These are phyloP conservation scores for Pestalotiopsis sp. DNA, from an alignment of 2,329 filamentous ascomycete species.

Conservation along the genomic window DNA sequence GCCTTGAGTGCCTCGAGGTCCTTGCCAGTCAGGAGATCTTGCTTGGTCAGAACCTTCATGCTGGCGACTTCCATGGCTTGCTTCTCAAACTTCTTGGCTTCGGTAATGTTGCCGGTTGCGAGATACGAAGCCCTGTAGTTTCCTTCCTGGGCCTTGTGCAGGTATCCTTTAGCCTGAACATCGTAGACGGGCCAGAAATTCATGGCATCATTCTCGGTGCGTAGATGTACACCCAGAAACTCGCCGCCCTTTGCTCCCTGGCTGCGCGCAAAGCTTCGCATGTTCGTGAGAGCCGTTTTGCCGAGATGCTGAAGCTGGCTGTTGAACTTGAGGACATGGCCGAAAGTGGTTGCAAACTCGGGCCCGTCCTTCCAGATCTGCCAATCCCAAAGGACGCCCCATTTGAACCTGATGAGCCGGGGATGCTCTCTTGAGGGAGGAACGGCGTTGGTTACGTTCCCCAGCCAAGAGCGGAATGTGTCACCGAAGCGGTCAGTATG, in stretches of 20 bases:
- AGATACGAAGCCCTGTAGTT: constrained; percentile 44
- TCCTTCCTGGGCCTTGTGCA: constrained; percentile 34
- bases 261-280: constrained; percentile 33
- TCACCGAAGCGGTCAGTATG: constrained; percentile 42
- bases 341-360: constrained; percentile 48
- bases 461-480: constrained; percentile 36
- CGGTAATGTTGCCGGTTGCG: constrained; percentile 47
- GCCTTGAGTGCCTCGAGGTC: constrained; percentile 37
- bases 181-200: constrained; percentile 48
- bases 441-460: constrained; percentile 28
- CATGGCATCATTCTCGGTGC: constrained; percentile 50
- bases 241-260: constrained; percentile 24
- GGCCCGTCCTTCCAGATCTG: constrained; percentile 48
- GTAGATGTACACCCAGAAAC: constrained; percentile 47
- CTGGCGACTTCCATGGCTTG: constrained; percentile 33
- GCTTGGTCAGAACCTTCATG: constrained; percentile 41
- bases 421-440: constrained; percentile 32
- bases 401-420: constrained; percentile 43
- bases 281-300: constrained; percentile 35
- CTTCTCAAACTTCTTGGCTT: constrained; percentile 40
- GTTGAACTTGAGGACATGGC: constrained; percentile 43
- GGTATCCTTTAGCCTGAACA: constrained; percentile 42
- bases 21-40: constrained; percentile 33
- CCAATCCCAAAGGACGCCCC: constrained; percentile 50
- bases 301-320: constrained; percentile 45